A percentile compares a stretch with the other conserved stretches of the same genome.
Conservation (phyloP, 2,329 filamentous ascomycete species). For the Penicillium sumatraense region DNA sequence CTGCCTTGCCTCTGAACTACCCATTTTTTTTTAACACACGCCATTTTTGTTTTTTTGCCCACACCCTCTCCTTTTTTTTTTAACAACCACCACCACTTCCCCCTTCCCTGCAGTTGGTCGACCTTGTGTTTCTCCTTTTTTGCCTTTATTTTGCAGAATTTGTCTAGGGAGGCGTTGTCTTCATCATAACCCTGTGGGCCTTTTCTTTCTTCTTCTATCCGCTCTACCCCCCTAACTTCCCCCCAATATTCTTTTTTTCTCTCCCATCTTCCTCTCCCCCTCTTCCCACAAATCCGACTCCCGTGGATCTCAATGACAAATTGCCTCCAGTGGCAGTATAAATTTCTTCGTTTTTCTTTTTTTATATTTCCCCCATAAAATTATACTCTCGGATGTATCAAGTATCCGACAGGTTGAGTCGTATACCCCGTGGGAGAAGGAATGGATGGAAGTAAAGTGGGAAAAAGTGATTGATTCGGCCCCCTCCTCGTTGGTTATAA, state of each 20-base stretch:
- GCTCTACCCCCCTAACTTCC: conserved; percentile 2
- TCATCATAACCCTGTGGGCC: conserved; percentile 45
- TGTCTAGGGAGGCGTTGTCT: conserved; percentile 51
- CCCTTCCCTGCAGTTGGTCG: conserved; percentile 45
- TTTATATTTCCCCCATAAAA: neutral
- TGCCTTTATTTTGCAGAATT: conserved; percentile 46
- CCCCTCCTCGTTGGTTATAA: too few species aligned
- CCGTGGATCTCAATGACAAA: conserved; percentile 35
- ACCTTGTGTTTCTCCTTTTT: conserved; percentile 36
- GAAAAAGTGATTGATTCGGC: too few species aligned
- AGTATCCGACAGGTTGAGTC: too few species aligned
- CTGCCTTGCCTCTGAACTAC: too few species aligned
- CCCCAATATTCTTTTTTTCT: conserved; percentile 1
- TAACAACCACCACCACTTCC: conserved; percentile 22
- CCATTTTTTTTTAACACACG: conserved; percentile 38
- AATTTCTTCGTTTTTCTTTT: too few species aligned
- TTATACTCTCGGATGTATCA: too few species aligned
- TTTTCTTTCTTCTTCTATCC: conserved; percentile 34
- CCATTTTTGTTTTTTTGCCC: conserved; percentile 25
- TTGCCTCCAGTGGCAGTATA: conserved; percentile 29
- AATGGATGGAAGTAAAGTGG: too few species aligned
- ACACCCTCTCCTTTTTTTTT: neutral
- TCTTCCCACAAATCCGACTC: conserved; percentile 15
- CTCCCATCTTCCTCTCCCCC: conserved; percentile 7
- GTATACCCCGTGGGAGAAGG: too few species aligned